Percentiles rank a stretch among this genome's conserved stretches.
These are phyloP conservation scores for Aspergillus hiratsukae DNA, from an alignment of 2,329 filamentous ascomycete species.

Conservation along the genomic window DNA sequence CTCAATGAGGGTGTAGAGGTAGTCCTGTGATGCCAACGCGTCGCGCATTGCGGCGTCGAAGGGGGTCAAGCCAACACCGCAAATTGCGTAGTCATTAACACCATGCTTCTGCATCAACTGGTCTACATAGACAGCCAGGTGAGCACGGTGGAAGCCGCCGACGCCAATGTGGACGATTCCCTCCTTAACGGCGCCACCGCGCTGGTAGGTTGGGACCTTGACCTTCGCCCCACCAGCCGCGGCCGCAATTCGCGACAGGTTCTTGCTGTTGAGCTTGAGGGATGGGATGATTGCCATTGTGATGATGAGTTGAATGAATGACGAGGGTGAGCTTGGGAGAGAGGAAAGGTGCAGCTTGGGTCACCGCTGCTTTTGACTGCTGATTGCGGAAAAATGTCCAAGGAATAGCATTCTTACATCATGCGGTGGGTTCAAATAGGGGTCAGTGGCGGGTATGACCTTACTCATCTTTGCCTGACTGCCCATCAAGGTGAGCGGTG, in stretches of 20 bases:
- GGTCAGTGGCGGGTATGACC: too few species aligned
- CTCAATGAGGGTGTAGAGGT: conserved; percentile 53
- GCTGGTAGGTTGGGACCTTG: conserved; percentile 43
- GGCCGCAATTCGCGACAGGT: conserved; percentile 34
- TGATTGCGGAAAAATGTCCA: too few species aligned
- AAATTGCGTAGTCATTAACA: conserved; percentile 47
- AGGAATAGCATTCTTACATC: too few species aligned
- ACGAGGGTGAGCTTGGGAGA: too few species aligned
- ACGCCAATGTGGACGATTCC: conserved; percentile 54
- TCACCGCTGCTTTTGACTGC: too few species aligned
- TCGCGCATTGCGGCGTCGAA: conserved; percentile 52
- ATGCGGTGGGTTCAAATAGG: too few species aligned
- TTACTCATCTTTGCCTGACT: too few species aligned
- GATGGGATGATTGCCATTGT: conserved; percentile 22
- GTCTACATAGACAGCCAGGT: conserved; percentile 51
- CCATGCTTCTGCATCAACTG: conserved; percentile 46
- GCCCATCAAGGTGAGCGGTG: too few species aligned
- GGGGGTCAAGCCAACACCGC: conserved; percentile 49
- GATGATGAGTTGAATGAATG: neutral
- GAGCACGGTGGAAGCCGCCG: conserved; percentile 53
- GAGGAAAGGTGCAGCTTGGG: too few species aligned
- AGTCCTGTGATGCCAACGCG: conserved; percentile 45
- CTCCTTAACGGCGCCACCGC: conserved; percentile 45
- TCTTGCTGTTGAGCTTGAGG: conserved; percentile 39
- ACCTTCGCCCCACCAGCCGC: conserved; percentile 23